Base-by-base conservation (phyloP, 106 monocot genomes). In the Posidonia australis region DNA sequence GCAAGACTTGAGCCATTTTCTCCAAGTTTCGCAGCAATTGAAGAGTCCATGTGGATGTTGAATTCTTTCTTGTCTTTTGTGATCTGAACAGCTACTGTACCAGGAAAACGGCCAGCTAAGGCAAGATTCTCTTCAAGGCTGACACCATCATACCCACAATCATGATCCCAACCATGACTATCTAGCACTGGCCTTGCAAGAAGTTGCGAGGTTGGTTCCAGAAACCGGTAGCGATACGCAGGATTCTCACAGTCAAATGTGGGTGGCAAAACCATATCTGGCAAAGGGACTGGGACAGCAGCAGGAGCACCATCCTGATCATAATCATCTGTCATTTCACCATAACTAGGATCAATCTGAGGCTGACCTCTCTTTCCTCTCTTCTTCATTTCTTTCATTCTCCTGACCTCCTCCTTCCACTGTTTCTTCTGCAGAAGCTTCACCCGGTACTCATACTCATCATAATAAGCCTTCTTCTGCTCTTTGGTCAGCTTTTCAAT, bases 21-120 rank as follows among this genome's bases (percentile, higher is more conserved):
- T 47, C 90, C 90, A 69, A 84, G 90, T 54, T 90, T 96, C 45
- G 84, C 80, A 9, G 96, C 61, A 44, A 90, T 30, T 0, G 90
- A 86, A 16, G 96, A 96, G 46, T 90, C 90, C 51, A 96, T 44
- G 62, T 90, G 87, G 44, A 96, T 83, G 70, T 66, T 85, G 62
- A 90, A 96, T 28, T 96, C 90, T 71, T 90, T 96, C 60, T 96
- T 96, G 59, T 90, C 90, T 62, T 96, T 96, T 10, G 94, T 96
- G 27, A 96, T 77, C 61, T 96, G 90, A 55, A 84, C 87, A 17
- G 87, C 69, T 45, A 79, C 52, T 23, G 64, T 67, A 27, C 80
- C 78, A 28, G 90, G 94, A 60, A 84, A 90, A 14, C 36, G 69
- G 42, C 73, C 66, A 31, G 67, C 78, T 51, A 96, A n/a, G 49